These are phyloP conservation scores for Coprinopsis sp. DNA, from an alignment of 768 basidiomycete species.

Conservation along the genomic window DNA sequence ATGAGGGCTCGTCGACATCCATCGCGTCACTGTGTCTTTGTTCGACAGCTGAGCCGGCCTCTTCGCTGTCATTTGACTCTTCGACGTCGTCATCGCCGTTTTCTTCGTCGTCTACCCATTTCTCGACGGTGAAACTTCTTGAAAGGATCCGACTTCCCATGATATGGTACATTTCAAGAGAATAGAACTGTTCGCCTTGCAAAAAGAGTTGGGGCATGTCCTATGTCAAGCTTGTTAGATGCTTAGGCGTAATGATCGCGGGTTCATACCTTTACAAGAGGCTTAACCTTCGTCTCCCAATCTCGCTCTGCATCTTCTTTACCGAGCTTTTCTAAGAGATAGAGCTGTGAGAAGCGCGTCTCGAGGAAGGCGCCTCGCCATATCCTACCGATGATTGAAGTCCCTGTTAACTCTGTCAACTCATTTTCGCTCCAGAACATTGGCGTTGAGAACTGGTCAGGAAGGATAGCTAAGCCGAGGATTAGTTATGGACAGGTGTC, in stretches of 20 bases:
- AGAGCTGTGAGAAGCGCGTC: not conserved
- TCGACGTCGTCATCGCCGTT: constrained; percentile 23
- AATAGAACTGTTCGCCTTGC: constrained; percentile 30
- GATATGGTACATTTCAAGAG: constrained; percentile 78
- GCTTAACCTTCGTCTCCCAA: constrained; percentile 61
- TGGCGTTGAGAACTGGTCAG: constrained; percentile 73
- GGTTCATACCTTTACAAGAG: constrained; percentile 59
- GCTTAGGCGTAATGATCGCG: not conserved
- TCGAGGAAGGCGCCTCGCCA: not conserved
- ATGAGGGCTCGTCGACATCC: constrained; percentile 33
- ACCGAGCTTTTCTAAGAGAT: constrained; percentile 73
- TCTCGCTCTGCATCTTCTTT: constrained; percentile 75
- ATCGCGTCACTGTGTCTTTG: constrained; percentile 34
- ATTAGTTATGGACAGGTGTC: not conserved
- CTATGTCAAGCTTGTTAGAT: constrained; percentile 29
- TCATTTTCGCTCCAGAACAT: constrained; percentile 91
- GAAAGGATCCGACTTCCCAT: constrained; percentile 92
- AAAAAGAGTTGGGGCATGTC: constrained; percentile 71
- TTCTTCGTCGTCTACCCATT: constrained; percentile 41
- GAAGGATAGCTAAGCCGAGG: constrained; percentile 51
- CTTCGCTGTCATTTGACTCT: constrained; percentile 10
- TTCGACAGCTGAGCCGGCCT: constrained; percentile 15
- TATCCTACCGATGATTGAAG: constrained; percentile 77
- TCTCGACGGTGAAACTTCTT: constrained; percentile 83
- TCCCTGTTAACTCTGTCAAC: constrained; percentile 70